Conservation (phyloP, 2,329 filamentous ascomycete species). For the Penicillium sp. region DNA sequence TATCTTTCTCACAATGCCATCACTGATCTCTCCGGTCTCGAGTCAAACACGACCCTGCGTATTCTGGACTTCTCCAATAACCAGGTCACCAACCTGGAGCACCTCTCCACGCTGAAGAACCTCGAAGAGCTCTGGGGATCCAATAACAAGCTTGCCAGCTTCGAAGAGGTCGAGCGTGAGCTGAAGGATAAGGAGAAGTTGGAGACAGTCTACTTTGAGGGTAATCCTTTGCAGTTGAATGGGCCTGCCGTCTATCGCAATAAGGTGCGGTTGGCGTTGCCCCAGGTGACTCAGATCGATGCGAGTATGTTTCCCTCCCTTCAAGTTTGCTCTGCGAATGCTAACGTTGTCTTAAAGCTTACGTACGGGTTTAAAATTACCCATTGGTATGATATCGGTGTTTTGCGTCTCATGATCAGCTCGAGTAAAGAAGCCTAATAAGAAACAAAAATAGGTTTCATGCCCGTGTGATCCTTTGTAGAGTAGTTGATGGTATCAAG, state of each 20-base stretch:
- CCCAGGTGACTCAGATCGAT: constrained; percentile 90
- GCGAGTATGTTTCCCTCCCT: constrained; percentile 71
- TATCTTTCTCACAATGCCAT: constrained; percentile 97
- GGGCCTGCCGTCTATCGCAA: constrained; percentile 87
- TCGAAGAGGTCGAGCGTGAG: constrained; percentile 75
- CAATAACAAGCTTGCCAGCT: constrained; percentile 78
- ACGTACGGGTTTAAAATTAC: constrained; percentile 24
- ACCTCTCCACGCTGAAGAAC: constrained; percentile 66
- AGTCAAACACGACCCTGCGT: constrained; percentile 65
- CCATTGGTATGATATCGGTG: constrained; percentile 1
- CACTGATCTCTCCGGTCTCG: constrained; percentile 71
- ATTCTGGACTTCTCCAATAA: constrained; percentile 91
- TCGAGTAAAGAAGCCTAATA: neutral
- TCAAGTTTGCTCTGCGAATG: neutral
- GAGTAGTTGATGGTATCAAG: neutral
- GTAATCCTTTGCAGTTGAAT: constrained; percentile 80
- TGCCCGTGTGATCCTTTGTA: neutral
- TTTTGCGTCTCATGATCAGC: neutral
- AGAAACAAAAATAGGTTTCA: neutral
- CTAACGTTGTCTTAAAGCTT: constrained; percentile 25
- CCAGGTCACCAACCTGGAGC: constrained; percentile 71
- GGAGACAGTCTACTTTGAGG: constrained; percentile 93
- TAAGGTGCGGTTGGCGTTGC: constrained; percentile 84
- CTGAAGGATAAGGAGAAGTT: constrained; percentile 76
- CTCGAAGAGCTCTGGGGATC: constrained; percentile 94